A percentile compares a stretch with the other conserved stretches of the same genome.
These are phyloP conservation scores for Curvularia hawaiiensis DNA, from an alignment of 2,329 filamentous ascomycete species.

Conservation along the genomic window DNA sequence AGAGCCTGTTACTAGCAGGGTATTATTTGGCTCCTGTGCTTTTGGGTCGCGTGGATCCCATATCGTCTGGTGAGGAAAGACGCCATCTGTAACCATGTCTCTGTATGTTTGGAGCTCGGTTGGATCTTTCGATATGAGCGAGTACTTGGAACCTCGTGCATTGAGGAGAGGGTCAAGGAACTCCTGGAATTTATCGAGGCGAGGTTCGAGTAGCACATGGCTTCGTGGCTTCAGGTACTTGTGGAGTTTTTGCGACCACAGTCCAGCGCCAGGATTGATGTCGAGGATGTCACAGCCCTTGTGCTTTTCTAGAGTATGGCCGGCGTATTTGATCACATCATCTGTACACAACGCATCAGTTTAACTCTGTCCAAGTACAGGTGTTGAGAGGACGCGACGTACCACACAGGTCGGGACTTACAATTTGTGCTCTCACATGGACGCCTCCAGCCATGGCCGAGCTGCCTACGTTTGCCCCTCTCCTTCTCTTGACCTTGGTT, in stretches of 20 bases:
- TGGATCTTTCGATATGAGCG: conserved; percentile 45
- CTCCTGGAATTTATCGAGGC: conserved; percentile 61
- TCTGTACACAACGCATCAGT: conserved; percentile 53
- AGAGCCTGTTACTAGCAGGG: conserved; percentile 64
- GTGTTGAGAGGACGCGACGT: conserved; percentile 32
- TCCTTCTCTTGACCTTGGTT: conserved; percentile 5
- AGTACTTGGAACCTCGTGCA: conserved; percentile 53
- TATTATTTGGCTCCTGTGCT: conserved; percentile 66
- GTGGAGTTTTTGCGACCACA: conserved; percentile 81
- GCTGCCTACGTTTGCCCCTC: not conserved
- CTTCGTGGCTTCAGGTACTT: conserved; percentile 75
- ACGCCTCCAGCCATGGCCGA: conserved; percentile 1
- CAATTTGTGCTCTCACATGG: conserved; percentile 43
- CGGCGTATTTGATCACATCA: conserved; percentile 72
- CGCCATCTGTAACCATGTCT: conserved; percentile 56
- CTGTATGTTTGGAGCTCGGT: conserved; percentile 50
- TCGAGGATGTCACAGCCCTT: conserved; percentile 85
- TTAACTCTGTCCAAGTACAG: conserved; percentile 2
- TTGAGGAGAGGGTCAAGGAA: conserved; percentile 60
- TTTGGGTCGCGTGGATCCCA: conserved; percentile 48
- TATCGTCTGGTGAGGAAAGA: conserved; percentile 61
- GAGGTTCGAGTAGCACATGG: conserved; percentile 82
- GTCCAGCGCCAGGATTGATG: conserved; percentile 77
- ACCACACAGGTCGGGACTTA: conserved; percentile 54
- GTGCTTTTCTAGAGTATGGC: conserved; percentile 70